Percentiles rank a stretch among this genome's conserved stretches.
These are phyloP conservation scores for Uromyces viciae-fabae DNA, from an alignment of 1,284 basidiomycete species.

Conservation along the genomic window DNA sequence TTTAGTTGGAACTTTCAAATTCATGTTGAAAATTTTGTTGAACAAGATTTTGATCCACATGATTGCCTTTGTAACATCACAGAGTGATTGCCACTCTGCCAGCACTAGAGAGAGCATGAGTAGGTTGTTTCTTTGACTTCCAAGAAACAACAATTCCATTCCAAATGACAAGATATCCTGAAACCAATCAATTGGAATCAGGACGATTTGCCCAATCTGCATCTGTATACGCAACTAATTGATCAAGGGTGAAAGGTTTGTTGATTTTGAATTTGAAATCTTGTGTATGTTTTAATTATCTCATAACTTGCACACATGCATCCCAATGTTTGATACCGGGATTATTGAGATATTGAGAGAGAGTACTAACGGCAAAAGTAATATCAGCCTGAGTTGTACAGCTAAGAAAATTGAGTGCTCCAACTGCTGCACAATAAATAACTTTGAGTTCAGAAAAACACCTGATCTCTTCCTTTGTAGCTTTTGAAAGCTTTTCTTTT, in stretches of 20 bases:
- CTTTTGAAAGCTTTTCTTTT: too few relatives aligned
- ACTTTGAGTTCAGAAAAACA: too few relatives aligned
- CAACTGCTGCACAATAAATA: neutral
- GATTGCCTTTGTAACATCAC: slow-evolving; percentile 59
- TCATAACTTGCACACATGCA: neutral
- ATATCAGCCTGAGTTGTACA: neutral
- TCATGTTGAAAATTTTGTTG: slow-evolving; percentile 48
- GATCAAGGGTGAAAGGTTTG: too few relatives aligned
- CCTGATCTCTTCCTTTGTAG: too few relatives aligned
- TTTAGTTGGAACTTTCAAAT: too few relatives aligned
- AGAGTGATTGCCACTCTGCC: slow-evolving; percentile 57
- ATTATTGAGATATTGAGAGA: neutral
- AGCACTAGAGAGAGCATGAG: slow-evolving; percentile 55
- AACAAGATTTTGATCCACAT: slow-evolving; percentile 55
- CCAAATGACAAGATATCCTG: slow-evolving; percentile 56
- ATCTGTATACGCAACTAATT: neutral
- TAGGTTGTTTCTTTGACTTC: slow-evolving; percentile 56
- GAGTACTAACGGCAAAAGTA: neutral
- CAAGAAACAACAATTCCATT: slow-evolving; percentile 55
- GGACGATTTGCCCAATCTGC: slow-evolving; percentile 56
- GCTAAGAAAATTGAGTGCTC: neutral
- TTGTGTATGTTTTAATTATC: neutral
- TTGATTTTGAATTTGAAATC: too few relatives aligned
- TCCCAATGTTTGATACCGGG: neutral
- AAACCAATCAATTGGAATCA: slow-evolving; percentile 54